Conservation (phyloP, 257 asterid genomes). For the Galeopsis tetrahit region DNA sequence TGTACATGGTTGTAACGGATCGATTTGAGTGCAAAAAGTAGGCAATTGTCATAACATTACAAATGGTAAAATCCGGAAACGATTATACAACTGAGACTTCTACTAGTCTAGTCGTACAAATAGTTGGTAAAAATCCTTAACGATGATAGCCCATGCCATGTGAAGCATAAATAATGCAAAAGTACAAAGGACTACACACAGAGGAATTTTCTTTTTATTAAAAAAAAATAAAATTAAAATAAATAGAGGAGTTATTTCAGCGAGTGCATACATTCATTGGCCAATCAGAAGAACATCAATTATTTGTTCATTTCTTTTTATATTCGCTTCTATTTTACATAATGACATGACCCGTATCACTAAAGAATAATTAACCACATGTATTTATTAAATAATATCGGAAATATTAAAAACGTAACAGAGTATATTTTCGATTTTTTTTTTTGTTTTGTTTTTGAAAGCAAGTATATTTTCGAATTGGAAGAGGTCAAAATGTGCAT, state of each 20-base stretch:
- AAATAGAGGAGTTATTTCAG: constrained; percentile 19
- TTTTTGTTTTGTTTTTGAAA: no score
- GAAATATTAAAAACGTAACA: no score
- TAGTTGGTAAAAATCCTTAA: constrained; percentile 22
- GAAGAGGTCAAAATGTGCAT: constrained; percentile 29
- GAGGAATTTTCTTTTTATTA: background rate
- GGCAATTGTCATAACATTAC: constrained; percentile 14
- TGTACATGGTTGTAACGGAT: constrained; percentile 14
- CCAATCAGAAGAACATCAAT: constrained; percentile 28
- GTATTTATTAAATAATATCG: background rate
- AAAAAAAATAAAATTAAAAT: background rate
- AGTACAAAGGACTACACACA: constrained; percentile 28
- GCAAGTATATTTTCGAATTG: background rate
- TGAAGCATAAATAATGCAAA: constrained; percentile 27
- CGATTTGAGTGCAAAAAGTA: constrained; percentile 33
- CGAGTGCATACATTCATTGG: constrained; percentile 31
- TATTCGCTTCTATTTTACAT: background rate
- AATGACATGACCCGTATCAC: background rate
- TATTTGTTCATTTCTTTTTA: no score
- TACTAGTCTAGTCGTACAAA: background rate
- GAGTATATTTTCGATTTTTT: no score
- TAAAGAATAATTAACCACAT: background rate
- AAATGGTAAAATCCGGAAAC: background rate
- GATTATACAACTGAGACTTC: background rate
- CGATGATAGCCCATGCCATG: constrained; percentile 34